These are phyloP conservation scores for Monosporascus cannonballus DNA, from an alignment of 2,329 filamentous ascomycete genomes.

Conservation along the genomic window DNA sequence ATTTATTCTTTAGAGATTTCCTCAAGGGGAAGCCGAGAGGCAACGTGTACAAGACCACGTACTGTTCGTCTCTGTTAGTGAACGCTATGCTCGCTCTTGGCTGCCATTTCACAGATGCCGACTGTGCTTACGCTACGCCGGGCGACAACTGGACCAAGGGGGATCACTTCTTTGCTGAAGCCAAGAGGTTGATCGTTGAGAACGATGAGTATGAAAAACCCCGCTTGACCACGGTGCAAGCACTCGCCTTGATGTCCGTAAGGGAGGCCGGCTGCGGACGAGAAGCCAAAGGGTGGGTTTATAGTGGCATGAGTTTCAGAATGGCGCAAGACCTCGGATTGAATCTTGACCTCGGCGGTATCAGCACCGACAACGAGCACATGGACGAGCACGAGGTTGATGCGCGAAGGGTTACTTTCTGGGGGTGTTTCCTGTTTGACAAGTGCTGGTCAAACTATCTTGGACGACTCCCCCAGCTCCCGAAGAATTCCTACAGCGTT, in stretches of 20 bases:
- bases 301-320: constrained; percentile 95
- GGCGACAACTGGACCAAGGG: constrained; percentile 81
- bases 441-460: constrained; percentile 99
- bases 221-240: constrained; percentile 83
- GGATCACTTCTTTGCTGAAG: constrained; percentile 93
- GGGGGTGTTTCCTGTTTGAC: constrained; percentile 97
- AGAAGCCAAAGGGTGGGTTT: constrained; percentile 96
- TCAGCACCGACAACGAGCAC: constrained; percentile 49
- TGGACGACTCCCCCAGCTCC: constrained; percentile 81
- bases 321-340: constrained; percentile 95
- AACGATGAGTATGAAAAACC: constrained; percentile 92
- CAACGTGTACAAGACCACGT: constrained; percentile 51
- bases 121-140: constrained; percentile 63
- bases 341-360: constrained; percentile 71
- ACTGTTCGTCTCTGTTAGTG: constrained; percentile 85
- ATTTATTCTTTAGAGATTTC: constrained; percentile 82
- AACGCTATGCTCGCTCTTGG: constrained; percentile 91
- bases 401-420: constrained; percentile 85
- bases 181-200: constrained; percentile 81
- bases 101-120: constrained; percentile 81
- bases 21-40: constrained; percentile 58
- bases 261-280: constrained; percentile 90
- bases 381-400: constrained; percentile 81
- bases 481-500: constrained; percentile 71
- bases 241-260: constrained; percentile 90